Percentiles rank a stretch among this genome's conserved stretches.
phyloP scores from a whole-genome alignment of 2,329 filamentous ascomycete species.

The Pseudocercospora crystallina region DNA sequence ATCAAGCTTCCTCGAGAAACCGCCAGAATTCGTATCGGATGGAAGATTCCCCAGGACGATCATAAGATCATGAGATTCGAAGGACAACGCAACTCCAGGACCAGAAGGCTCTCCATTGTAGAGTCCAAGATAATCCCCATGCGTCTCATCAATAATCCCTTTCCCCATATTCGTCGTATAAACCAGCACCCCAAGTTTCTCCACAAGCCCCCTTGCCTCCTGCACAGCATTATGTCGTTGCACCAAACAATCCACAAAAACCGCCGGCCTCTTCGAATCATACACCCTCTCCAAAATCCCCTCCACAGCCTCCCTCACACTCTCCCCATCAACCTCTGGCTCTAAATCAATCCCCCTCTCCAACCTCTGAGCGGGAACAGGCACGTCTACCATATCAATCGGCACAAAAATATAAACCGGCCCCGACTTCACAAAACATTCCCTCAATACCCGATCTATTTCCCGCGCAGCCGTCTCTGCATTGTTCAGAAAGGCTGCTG shows the following conservation, averaged over 20 bases:
- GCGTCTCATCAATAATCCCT: slow-evolving; percentile 51
- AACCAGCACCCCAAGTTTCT: slow-evolving; percentile 47
- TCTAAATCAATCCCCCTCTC: slow-evolving; percentile 27
- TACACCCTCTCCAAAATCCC: slow-evolving; percentile 38
- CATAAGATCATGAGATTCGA: slow-evolving; percentile 15
- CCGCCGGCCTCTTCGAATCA: slow-evolving; percentile 43
- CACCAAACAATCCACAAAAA: slow-evolving; percentile 56
- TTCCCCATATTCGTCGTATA: slow-evolving; percentile 51
- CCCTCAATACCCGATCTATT: slow-evolving; percentile 11
- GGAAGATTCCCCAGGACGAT: slow-evolving; percentile 18
- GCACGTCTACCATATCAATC: slow-evolving; percentile 14
- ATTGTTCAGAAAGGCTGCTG: slow-evolving; percentile 15
- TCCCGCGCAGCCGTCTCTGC: no score
- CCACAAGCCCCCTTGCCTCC: slow-evolving; percentile 43
- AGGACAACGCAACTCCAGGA: slow-evolving; percentile 8
- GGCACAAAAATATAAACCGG: slow-evolving; percentile 18
- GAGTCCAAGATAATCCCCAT: slow-evolving; percentile 51
- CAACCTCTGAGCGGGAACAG: slow-evolving; percentile 37
- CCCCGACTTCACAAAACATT: slow-evolving; percentile 12
- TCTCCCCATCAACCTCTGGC: no score
- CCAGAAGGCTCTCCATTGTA: slow-evolving; percentile 42
- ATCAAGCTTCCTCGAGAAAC: slow-evolving; percentile 40
- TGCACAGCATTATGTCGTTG: no score
- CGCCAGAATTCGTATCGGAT: slow-evolving; percentile 33
- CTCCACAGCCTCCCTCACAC: slow-evolving; percentile 8